phyloP scores from a whole-genome alignment of 176 grass and related monocot species.

The Carex pumila region DNA sequence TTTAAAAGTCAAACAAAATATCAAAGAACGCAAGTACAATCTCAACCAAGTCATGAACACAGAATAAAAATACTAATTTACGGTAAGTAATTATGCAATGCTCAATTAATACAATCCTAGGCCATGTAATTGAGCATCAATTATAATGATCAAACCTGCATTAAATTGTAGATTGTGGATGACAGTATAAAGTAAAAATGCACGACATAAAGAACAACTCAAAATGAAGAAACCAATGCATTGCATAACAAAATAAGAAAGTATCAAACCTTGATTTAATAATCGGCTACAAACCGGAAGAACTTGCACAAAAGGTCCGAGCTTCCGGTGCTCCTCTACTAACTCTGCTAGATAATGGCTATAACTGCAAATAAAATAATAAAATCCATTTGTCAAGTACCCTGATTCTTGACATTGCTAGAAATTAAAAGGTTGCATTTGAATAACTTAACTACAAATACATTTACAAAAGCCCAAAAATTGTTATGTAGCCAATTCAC shows the following conservation, averaged over 20 bases:
- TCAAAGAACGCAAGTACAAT: neutral
- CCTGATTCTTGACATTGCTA: neutral
- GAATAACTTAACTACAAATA: neutral
- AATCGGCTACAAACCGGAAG: slow-evolving; percentile 79
- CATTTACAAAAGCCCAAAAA: neutral
- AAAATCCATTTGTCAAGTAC: neutral
- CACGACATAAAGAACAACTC: neutral
- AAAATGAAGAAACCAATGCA: neutral
- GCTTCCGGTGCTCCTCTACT: slow-evolving; percentile 77
- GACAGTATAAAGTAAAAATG: neutral
- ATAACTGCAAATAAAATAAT: slow-evolving; percentile 6
- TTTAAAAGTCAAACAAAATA: neutral
- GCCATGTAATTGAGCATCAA: neutral
- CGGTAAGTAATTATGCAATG: neutral
- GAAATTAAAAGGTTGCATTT: neutral
- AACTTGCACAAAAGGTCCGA: slow-evolving; percentile 87
- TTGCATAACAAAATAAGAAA: slow-evolving; percentile 6
- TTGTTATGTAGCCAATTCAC: neutral
- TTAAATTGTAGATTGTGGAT: neutral
- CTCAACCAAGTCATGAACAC: neutral
- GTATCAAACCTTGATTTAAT: slow-evolving; percentile 52
- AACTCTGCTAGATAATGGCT: slow-evolving; percentile 84
- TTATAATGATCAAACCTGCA: neutral
- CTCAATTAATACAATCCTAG: neutral
- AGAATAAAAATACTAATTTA: neutral